A percentile compares a stretch with the other conserved stretches of the same genome.
These are phyloP conservation scores for Solanum neorickii DNA, from an alignment of 257 asterid genomes.

Conservation along the genomic window DNA sequence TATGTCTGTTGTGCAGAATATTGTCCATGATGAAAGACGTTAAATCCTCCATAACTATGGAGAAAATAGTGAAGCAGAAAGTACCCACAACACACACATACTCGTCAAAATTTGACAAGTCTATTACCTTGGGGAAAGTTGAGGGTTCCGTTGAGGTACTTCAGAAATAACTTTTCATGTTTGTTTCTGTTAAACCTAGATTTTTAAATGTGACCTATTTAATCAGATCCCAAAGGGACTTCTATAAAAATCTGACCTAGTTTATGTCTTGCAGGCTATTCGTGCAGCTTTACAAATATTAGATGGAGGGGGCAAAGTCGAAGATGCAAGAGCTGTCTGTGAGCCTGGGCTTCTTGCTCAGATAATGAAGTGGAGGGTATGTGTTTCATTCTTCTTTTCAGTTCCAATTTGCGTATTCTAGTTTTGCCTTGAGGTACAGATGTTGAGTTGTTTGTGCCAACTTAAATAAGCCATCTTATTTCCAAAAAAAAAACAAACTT, in stretches of 20 bases:
- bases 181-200: background rate
- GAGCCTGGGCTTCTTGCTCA: conserved; percentile 57
- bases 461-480: background rate
- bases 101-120: conserved; percentile 30
- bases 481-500: background rate
- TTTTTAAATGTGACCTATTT: background rate
- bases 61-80: conserved; percentile 22
- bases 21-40: conserved; percentile 40
- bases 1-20: conserved; percentile 32
- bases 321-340: conserved; percentile 81
- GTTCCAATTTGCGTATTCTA: background rate
- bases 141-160: conserved; percentile 72
- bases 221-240: background rate
- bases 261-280: conserved; percentile 45
- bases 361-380: conserved; percentile 67
- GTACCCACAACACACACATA: conserved; percentile 39
- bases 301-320: conserved; percentile 55
- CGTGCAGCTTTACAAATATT: conserved; percentile 55
- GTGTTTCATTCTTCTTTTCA: background rate
- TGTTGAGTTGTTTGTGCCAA: background rate
- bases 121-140: conserved; percentile 65
- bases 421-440: background rate
- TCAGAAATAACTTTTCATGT: background rate
- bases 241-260: background rate
- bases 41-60: conserved; percentile 43